phyloP scores from a whole-genome alignment of 2,329 filamentous ascomycete species.

The Aspergillus ochraceus region DNA sequence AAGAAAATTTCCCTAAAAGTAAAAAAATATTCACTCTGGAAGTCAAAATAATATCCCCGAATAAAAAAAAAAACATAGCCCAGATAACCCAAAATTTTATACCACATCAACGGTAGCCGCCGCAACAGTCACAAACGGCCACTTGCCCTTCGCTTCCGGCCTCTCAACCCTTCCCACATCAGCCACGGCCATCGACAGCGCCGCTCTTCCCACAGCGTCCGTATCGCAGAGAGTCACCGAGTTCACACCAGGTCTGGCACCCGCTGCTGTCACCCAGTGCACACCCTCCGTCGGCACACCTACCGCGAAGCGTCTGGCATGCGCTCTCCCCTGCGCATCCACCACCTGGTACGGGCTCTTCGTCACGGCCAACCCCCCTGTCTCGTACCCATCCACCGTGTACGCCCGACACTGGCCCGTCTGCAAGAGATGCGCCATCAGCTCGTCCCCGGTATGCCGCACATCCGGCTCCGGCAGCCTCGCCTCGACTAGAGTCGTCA shows the following conservation, averaged over 20 bases:
- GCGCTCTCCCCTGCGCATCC: not conserved
- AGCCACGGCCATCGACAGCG: not conserved
- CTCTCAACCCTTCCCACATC: no score
- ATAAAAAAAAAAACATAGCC: no score
- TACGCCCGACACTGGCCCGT: not conserved
- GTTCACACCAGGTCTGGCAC: conserved; percentile 1
- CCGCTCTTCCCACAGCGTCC: not conserved
- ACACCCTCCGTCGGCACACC: not conserved
- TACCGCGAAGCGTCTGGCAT: not conserved
- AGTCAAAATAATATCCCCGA: no score
- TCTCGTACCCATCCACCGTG: not conserved
- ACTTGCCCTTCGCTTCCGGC: no score
- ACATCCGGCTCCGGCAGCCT: not conserved
- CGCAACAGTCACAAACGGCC: no score
- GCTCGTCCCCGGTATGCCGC: not conserved
- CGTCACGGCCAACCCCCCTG: not conserved
- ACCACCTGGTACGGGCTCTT: not conserved
- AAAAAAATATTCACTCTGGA: no score
- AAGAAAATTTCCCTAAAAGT: no score
- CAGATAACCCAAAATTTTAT: no score
- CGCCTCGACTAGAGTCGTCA: not conserved
- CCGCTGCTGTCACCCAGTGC: not conserved
- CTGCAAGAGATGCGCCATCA: not conserved
- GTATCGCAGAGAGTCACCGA: conserved; percentile 1
- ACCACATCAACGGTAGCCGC: no score